Evolutionary conservation across 2,329 filamentous ascomycete species (phyloP).

Genomic region (Purpureocillium lavendulum): DNA sequence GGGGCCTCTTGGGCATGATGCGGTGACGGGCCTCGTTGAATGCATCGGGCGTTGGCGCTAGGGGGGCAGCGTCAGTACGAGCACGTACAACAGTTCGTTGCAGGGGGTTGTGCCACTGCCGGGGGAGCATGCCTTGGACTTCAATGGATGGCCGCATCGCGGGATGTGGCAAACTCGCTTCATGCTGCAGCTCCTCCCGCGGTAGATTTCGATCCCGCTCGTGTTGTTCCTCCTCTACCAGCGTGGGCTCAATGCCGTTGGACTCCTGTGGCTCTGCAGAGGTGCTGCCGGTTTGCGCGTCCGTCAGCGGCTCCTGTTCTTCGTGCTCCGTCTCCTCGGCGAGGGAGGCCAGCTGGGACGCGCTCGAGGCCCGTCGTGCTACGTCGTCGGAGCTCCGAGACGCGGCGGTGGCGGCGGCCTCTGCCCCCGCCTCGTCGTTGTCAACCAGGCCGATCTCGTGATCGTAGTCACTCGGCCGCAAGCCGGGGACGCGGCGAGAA

Average conservation of each 20-base stretch:
- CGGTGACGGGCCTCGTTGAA: constrained; percentile 17
- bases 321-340: constrained; percentile 3
- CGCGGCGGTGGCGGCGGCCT: constrained; percentile 8
- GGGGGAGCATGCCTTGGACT: constrained; percentile 17
- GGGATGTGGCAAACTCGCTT: constrained; percentile 10
- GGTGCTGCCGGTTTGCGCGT: constrained; percentile 4
- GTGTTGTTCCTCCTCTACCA: not conserved
- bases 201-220: not conserved
- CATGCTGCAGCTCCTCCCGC: constrained; percentile 1
- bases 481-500: constrained; percentile 45
- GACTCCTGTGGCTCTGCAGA: not conserved
- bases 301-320: constrained; percentile 1
- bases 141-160: constrained; percentile 22
- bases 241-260: not conserved
- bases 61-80: not conserved
- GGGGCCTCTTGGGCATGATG: constrained; percentile 23
- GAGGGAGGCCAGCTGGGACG: constrained; percentile 7
- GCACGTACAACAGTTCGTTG: not conserved
- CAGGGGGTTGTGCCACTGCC: not conserved
- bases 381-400: constrained; percentile 10
- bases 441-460: constrained; percentile 66
- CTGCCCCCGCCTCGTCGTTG: constrained; percentile 23
- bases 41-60: constrained; percentile 20
- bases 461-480: constrained; percentile 56
- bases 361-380: constrained; percentile 8